Evolutionary conservation across 1,284 basidiomycete species (phyloP).

Genomic region (Trichosporon ovoides): DNA sequence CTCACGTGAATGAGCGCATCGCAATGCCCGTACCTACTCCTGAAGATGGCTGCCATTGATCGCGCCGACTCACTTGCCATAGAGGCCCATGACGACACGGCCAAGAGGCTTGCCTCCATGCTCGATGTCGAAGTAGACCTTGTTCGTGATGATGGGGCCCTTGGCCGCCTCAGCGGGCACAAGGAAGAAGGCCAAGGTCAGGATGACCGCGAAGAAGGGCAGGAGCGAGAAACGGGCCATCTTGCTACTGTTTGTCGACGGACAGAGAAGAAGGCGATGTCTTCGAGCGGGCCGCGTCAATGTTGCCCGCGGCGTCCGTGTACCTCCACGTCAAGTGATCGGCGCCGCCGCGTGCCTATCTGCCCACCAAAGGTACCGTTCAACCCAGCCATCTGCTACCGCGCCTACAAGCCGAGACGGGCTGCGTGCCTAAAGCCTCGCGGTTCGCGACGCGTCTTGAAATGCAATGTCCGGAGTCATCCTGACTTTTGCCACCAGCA

Average conservation of each 20-base stretch:
- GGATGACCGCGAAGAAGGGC: conserved; percentile 60
- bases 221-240: conserved; percentile 59
- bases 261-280: background rate
- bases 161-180: conserved; percentile 42
- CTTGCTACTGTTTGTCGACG: conserved; percentile 13
- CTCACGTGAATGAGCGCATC: too few relatives aligned
- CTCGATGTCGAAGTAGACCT: conserved; percentile 88
- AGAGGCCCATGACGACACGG: conserved; percentile 75
- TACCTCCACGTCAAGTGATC: background rate
- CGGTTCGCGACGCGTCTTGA: conserved; percentile 1
- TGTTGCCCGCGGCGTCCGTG: background rate
- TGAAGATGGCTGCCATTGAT: too few relatives aligned
- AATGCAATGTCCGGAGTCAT: background rate
- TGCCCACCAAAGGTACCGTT: too few relatives aligned
- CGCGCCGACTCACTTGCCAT: conserved; percentile 57
- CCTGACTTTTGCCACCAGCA: background rate
- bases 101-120: conserved; percentile 79
- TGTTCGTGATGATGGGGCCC: conserved; percentile 77
- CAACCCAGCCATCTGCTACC: background rate
- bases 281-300: background rate
- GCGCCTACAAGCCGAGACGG: background rate
- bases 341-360: background rate
- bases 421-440: background rate
- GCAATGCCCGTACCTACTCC: too few relatives aligned
- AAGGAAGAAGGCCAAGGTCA: conserved; percentile 49